Conservation (phyloP, 208 protist species). For the Wallacemonas collosoma region DNA sequence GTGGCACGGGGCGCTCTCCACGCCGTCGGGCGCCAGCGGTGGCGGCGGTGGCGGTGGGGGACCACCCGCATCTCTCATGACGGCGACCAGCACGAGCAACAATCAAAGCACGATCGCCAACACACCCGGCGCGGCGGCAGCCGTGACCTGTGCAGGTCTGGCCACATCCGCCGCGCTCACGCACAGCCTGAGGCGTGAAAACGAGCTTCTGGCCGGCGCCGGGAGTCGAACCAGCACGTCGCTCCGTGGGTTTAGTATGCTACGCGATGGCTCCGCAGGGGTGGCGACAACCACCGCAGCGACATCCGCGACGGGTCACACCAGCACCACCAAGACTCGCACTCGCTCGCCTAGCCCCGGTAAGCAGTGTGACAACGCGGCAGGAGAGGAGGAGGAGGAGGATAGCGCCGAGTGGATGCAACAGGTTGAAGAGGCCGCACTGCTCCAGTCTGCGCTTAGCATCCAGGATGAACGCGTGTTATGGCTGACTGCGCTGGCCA, state of each 20-base stretch:
- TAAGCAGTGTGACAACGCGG: slow-evolving; percentile 10
- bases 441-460: slow-evolving; percentile 42
- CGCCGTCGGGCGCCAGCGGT: not conserved
- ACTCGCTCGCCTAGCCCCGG: not conserved
- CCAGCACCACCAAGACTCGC: too few species aligned
- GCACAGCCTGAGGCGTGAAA: slow-evolving; percentile 36
- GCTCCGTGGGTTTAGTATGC: not conserved
- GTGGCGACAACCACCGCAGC: too few species aligned
- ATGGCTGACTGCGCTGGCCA: slow-evolving; percentile 67
- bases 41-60: not conserved
- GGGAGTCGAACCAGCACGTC: slow-evolving; percentile 8
- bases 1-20: slow-evolving; percentile 23
- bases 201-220: slow-evolving; percentile 30
- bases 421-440: slow-evolving; percentile 25
- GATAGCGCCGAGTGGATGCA: not conserved
- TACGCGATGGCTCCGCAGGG: slow-evolving; percentile 4
- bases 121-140: not conserved
- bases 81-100: slow-evolving; percentile 15
- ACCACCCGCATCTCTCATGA: not conserved
- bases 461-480: slow-evolving; percentile 74
- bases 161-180: slow-evolving; percentile 17
- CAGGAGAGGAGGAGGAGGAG: slow-evolving; percentile 8
- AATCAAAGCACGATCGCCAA: slow-evolving; percentile 12
- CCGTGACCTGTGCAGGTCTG: not conserved
- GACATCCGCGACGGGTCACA: too few species aligned